A percentile compares a stretch with the other conserved stretches of the same genome.
Conservation (phyloP, 148 eudicot genomes). For the Rhododendron ferrugineum region DNA sequence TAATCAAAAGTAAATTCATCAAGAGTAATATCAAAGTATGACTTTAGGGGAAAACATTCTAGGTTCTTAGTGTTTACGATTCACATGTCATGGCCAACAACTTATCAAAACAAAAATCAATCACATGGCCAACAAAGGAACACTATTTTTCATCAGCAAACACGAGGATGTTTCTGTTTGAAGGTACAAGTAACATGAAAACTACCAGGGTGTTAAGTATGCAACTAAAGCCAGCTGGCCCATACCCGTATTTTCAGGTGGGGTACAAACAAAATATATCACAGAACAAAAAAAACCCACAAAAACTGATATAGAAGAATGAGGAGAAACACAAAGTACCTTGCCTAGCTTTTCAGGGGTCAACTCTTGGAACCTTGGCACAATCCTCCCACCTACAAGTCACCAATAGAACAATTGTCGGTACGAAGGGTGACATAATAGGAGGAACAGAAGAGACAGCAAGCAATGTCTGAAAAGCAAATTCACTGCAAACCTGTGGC, state of each 20-base stretch:
- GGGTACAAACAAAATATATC: neutral
- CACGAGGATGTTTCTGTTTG: neutral
- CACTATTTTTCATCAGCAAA: neutral
- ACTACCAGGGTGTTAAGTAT: neutral
- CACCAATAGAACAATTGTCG: conserved; percentile 1
- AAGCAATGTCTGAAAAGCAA: neutral
- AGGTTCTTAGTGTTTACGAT: neutral
- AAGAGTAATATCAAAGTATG: neutral
- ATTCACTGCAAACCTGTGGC: conserved; percentile 62
- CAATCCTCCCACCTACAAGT: conserved; percentile 86
- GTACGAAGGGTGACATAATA: neutral
- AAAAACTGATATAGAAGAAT: neutral
- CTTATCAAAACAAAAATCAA: neutral
- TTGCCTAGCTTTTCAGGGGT: conserved; percentile 82
- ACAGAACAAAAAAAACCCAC: neutral
- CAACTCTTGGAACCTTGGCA: conserved; percentile 93
- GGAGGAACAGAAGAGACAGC: neutral
- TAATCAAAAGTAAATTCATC: neutral
- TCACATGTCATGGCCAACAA: neutral
- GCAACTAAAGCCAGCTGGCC: neutral
- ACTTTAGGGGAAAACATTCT: neutral
- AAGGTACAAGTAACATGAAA: neutral
- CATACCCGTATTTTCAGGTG: neutral
- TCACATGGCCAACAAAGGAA: neutral
- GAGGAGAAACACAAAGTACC: conserved; percentile 28